Conservation (phyloP, 139 green algal species). For the Bryopsis sp. region DNA sequence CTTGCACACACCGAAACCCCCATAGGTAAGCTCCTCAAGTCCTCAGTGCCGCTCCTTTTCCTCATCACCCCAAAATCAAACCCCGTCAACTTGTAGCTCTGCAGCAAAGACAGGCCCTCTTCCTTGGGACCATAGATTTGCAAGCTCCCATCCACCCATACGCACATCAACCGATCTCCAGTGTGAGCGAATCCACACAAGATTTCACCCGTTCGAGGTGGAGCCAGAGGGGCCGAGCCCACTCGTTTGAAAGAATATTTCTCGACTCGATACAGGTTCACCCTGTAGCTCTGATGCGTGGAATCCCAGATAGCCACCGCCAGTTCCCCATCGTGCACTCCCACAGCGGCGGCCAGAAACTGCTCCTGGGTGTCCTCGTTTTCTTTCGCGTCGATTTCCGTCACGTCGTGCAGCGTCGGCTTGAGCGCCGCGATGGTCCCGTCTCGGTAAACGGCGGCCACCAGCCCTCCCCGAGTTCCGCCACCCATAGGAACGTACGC, state of each 20-base stretch:
- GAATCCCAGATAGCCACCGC: background rate
- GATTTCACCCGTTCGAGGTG: background rate
- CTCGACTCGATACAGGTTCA: background rate
- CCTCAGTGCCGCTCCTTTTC: background rate
- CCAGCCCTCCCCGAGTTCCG: background rate
- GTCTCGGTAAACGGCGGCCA: background rate
- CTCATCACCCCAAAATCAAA: slow-evolving; percentile 11
- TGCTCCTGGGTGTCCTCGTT: background rate
- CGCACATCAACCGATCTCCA: background rate
- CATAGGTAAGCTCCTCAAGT: background rate
- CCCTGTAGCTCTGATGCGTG: background rate
- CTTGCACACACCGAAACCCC: background rate
- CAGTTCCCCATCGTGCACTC: background rate
- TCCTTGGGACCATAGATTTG: slow-evolving; percentile 1
- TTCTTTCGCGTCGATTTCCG: background rate
- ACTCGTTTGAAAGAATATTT: background rate
- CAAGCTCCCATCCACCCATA: slow-evolving; percentile 3
- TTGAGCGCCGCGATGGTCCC: background rate
- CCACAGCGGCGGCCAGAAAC: background rate
- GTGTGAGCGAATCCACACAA: slow-evolving; percentile 7
- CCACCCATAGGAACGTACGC: slow-evolving; percentile 4
- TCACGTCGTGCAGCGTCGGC: background rate
- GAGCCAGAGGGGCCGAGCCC: background rate
- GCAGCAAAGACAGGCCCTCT: background rate
- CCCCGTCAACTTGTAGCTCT: background rate